Evolutionary conservation across 371 early-diverging fungal species (phyloP), one percentile per base, ranked within the genome.

Genomic region (Smittium mucronatum): DNA sequence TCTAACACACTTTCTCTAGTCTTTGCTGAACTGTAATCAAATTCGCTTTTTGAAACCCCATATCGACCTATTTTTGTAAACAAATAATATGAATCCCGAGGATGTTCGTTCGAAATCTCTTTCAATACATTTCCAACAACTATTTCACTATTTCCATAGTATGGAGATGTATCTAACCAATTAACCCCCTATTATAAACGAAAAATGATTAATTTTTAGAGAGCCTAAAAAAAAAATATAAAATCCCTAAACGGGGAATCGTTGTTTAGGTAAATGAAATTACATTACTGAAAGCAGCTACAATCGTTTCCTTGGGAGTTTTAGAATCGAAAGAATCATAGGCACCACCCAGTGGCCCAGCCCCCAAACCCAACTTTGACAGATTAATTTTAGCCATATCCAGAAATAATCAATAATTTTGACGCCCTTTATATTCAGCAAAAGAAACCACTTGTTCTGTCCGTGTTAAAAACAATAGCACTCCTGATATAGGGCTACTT

Each of bases 51-150:
- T 32, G 76, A 77, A 34, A 79, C 80, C 2, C 91, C 91, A 74
- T 89, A 91, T n/a, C 91, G 83, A 0, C 91, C 91, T 2, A 84
- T 78, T 69, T 91, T 91, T 32, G 91, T 91, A 59, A 86, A 82
- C 16, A 90, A 73, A 67, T 84, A 82, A 74, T 89, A 91, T 2
- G 77, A 73, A 2, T 84, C 80, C 28, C 91, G 82, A 26, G 67
- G 89, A 81, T 74, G 88, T 33, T 85, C 83, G 15, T 73, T 69
- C 2, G 71, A 65, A 58, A 89, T 71, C n/a, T 74, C 65, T 15
- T 70, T 64, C 2, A 91, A 75, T 0, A 86, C 89, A 21, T 85
- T 79, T 21, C 91, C 90, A 0, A 91, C 81, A 36, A 87, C 80
- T n/a, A 75, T 70, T 73, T 91, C 90, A 64, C 88, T 88, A 57